These are phyloP conservation scores for Periconia sp. DNA, from an alignment of 2,329 filamentous ascomycete genomes.

Conservation along the genomic window DNA sequence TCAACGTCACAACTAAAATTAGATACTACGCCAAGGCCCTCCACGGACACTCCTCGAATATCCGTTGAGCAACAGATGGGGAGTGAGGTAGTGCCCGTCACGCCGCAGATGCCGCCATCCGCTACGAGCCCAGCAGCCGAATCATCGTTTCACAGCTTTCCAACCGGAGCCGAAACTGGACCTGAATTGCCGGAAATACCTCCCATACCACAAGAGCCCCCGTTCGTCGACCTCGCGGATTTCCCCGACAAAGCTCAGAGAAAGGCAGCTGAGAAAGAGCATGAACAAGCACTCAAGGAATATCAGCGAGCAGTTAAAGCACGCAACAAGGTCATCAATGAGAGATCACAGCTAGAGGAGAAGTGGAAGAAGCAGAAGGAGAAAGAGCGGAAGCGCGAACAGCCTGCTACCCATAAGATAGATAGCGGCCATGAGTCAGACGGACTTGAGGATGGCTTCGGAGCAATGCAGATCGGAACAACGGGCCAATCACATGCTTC, in stretches of 20 bases:
- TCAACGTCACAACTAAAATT: slow-evolving; percentile 19
- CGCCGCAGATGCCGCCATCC: slow-evolving; percentile 34
- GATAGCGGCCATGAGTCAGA: slow-evolving; percentile 6
- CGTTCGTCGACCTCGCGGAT: slow-evolving; percentile 62
- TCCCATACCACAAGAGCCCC: slow-evolving; percentile 60
- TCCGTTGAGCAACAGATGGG: slow-evolving; percentile 56
- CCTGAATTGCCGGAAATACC: slow-evolving; percentile 55
- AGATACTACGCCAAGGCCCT: slow-evolving; percentile 17
- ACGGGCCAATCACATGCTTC: slow-evolving; percentile 1
- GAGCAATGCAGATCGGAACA: slow-evolving; percentile 25
- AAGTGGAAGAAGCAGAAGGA: slow-evolving; percentile 46
- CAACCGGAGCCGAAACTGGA: slow-evolving; percentile 7
- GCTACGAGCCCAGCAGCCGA: slow-evolving; percentile 17
- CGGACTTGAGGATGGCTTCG: slow-evolving; percentile 26
- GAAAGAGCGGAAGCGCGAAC: slow-evolving; percentile 28
- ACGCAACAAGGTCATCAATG: slow-evolving; percentile 67
- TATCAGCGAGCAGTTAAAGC: slow-evolving; percentile 72
- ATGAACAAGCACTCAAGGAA: slow-evolving; percentile 65
- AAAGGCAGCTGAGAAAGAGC: slow-evolving; percentile 73
- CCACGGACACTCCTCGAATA: slow-evolving; percentile 47
- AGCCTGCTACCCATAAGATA: neutral
- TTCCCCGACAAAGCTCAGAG: slow-evolving; percentile 69
- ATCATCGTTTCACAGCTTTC: slow-evolving; percentile 1
- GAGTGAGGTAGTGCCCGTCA: slow-evolving; percentile 37
- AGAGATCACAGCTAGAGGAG: slow-evolving; percentile 65